Evolutionary conservation across 139 green algal species (phyloP), one percentile per base, ranked within the genome.

Genomic region (Spirogloea muscicola): DNA sequence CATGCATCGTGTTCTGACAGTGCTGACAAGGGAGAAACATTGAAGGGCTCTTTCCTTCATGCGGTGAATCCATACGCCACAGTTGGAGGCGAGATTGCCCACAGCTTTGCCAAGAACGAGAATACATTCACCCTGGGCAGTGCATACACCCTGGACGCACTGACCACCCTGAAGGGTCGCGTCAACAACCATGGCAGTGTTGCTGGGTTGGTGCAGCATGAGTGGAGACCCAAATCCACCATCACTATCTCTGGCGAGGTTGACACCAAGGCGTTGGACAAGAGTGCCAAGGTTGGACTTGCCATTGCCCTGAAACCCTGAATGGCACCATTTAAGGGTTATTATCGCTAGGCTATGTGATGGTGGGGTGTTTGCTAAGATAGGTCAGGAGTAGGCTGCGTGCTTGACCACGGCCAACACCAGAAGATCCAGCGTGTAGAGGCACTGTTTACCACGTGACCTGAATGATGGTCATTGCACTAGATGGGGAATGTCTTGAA

Each of bases 31-130:
- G 76, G 31, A 16, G 74, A 82, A 6, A 82, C 74, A 2, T 1
- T 84, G 34, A 82, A 84, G 74, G 58, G 55, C 3, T 71, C 55
- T 0, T 82, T 70, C 76, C 68, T 59, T 25, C 72, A 80, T n/a
- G 57, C 70, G 46, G 49, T 80, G 64, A 79, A 69, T 34, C n/a
- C 21, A 18, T n/a, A 63, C 52, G 31, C 68, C 16, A 36, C 48
- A 13, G 40, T 80, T 49, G 72, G 33, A 38, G 72, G 68, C 9
- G 72, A 80, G 52, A n/a, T 77, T 27, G 72, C 72, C 3, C 72
- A 80, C 49, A 77, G 69, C 38, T 69, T 77, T 29, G 21, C 34
- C n/a, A 77, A 80, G 38, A 80, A 73, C 21, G 70, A 79, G 42
- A 80, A 40, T 1, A 80, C 72, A 3, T 80, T 80, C 38, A 80